phyloP scores from a whole-genome alignment of 2,329 filamentous ascomycete genomes.

The Clonostachys chloroleuca region DNA sequence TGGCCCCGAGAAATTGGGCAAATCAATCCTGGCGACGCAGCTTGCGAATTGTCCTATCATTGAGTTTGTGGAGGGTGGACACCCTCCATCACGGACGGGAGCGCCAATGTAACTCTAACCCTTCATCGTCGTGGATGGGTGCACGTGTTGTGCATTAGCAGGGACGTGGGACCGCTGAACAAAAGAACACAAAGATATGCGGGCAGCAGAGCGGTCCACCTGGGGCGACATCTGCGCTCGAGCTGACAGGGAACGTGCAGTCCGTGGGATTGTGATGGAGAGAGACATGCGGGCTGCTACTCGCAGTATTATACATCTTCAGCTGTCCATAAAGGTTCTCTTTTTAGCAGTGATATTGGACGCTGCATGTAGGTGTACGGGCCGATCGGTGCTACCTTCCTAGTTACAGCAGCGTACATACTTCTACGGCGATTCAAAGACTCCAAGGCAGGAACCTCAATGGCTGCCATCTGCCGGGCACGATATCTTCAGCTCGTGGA shows the following conservation, averaged over 20 bases:
- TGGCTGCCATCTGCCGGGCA: too few species aligned
- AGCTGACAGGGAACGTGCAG: too few species aligned
- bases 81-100: background rate
- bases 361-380: background rate
- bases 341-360: background rate
- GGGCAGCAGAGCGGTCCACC: too few species aligned
- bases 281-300: background rate
- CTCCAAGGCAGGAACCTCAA: too few species aligned
- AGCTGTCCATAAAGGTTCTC: background rate
- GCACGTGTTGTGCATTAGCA: slow-evolving; percentile 1
- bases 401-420: background rate
- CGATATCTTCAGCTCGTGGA: too few species aligned
- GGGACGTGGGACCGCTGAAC: too few species aligned
- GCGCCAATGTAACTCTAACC: slow-evolving; percentile 2
- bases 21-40: background rate
- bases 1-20: too few species aligned
- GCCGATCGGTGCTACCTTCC: background rate
- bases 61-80: background rate
- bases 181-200: too few species aligned
- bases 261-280: background rate
- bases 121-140: slow-evolving; percentile 1
- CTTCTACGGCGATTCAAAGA: too few species aligned
- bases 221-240: too few species aligned
- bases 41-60: slow-evolving; percentile 2
- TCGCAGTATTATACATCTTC: background rate